Conservation (phyloP, 2,329 filamentous ascomycete genomes). For the Exophiala phaeomuriformis region DNA sequence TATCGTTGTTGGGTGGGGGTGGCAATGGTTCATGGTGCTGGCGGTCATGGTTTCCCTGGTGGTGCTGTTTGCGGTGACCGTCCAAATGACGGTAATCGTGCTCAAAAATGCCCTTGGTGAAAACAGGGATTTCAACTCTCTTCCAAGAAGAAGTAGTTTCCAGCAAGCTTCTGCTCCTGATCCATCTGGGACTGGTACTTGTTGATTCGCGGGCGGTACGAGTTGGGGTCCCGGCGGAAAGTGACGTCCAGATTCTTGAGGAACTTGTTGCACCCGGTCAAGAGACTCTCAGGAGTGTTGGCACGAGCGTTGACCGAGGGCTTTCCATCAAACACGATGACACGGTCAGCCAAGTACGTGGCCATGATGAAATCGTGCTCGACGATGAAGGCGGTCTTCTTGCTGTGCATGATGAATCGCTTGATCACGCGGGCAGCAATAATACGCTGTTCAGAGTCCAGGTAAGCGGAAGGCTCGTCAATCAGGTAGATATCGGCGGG, state of each 20-base stretch:
- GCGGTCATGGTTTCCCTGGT: constrained; percentile 32
- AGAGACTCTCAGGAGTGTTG: constrained; percentile 80
- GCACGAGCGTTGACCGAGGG: constrained; percentile 83
- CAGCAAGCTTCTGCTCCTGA: constrained; percentile 88
- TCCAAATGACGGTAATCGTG: constrained; percentile 12
- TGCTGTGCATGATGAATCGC: constrained; percentile 99
- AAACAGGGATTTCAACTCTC: constrained; percentile 62
- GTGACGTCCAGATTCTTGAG: constrained; percentile 95
- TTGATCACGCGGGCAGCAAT: constrained; percentile 96
- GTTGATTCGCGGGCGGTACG: constrained; percentile 96
- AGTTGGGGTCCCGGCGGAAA: constrained; percentile 94
- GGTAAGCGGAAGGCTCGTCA: constrained; percentile 93
- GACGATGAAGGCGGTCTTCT: constrained; percentile 98
- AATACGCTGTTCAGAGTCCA: constrained; percentile 98
- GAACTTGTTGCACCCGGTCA: constrained; percentile 95
- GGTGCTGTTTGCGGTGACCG: constrained; percentile 24
- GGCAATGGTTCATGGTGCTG: constrained; percentile 28
- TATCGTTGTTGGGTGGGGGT: constrained; percentile 30
- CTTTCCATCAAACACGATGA: constrained; percentile 96
- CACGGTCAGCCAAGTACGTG: constrained; percentile 75
- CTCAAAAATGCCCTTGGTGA: constrained; percentile 37
- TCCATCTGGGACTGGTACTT: constrained; percentile 93
- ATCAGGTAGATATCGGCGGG: constrained; percentile 98
- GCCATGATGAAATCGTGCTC: constrained; percentile 99
- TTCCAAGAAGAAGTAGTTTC: constrained; percentile 98